Evolutionary conservation across 164 flowering plant genomes (phyloP).

Genomic region (Malania oleifera): DNA sequence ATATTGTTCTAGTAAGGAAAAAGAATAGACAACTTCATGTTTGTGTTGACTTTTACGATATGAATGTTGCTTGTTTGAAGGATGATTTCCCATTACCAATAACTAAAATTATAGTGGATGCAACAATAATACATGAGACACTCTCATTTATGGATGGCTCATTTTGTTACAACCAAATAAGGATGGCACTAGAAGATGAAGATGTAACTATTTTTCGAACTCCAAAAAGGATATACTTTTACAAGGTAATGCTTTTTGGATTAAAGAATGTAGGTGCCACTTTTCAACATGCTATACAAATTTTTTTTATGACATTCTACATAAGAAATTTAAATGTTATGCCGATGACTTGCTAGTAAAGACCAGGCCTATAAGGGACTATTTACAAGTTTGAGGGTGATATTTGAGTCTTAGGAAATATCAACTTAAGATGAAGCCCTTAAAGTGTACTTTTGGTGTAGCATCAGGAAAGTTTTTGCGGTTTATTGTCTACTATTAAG

Average conservation of each 20-base stretch:
- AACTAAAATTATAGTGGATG: not conserved
- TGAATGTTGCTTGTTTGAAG: no score
- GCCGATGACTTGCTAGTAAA: not conserved
- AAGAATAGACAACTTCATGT: no score
- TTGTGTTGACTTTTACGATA: no score
- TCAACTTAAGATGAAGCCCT: no score
- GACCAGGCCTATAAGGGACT: no score
- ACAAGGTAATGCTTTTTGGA: not conserved
- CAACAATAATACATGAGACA: not conserved
- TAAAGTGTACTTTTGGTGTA: no score
- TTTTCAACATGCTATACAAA: not conserved
- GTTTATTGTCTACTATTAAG: no score
- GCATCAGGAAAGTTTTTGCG: no score
- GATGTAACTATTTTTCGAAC: not conserved
- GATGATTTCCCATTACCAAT: not conserved
- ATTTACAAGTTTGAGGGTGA: no score
- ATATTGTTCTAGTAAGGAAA: no score
- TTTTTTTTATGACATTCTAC: not conserved
- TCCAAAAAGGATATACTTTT: not conserved
- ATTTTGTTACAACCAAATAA: not conserved
- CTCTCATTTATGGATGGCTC: not conserved
- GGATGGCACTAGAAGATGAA: not conserved
- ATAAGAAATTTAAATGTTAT: not conserved
- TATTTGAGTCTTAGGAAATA: no score
- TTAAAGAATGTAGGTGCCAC: not conserved